Evolutionary conservation across 2,329 filamentous ascomycete species (phyloP), one percentile per base, ranked within the genome.

Genomic region (Trichoderma sp.): DNA sequence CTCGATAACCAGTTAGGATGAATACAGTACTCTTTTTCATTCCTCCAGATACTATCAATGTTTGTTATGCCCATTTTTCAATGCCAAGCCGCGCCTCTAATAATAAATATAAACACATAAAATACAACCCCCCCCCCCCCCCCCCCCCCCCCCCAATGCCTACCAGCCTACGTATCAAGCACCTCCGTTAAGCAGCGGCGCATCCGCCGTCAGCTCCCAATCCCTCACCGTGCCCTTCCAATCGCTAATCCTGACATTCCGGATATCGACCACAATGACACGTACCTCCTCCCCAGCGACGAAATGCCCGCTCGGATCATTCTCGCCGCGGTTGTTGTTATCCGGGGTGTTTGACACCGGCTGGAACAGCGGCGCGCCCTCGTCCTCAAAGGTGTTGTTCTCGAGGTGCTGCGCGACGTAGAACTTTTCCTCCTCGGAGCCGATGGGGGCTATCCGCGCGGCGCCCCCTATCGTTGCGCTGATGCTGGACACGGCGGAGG

Each of bases 171-270:
- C 24, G 16, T 34, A 30, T 70, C 71, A 79, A 68, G 74, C 72
- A 37, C 77, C 72, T 5, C 84, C 84, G 68, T 86, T 86, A 13
- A 84, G 75, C 24, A 76, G 66, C 1, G 71, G 69, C 4, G 69
- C 77, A 32, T 77, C 77, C n/a, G 81, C 77, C 3, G 79, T 78
- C 69, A 87, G 75, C 1, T 84, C 84, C 82, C 83, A 98, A 77
- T 98, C 95, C 74, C 91, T 88, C 5, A 98, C 93, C 16, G 89
- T 88, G n/a, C 96, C 95, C 82, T 97, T 97, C 91, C 92, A 97
- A 79, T 97, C 96, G 72, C 92, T 94, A 75, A 96, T 96, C 75
- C 94, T 87, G 59, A 96, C 94, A 77, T 94, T 92, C 74, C 86
- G 87, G 74, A 98, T 93, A 74, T 86, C 88, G 8, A 98, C 96